phyloP scores from a whole-genome alignment of 495 filamentous ascomycete genomes.

The Penicillium bialowiezense region DNA sequence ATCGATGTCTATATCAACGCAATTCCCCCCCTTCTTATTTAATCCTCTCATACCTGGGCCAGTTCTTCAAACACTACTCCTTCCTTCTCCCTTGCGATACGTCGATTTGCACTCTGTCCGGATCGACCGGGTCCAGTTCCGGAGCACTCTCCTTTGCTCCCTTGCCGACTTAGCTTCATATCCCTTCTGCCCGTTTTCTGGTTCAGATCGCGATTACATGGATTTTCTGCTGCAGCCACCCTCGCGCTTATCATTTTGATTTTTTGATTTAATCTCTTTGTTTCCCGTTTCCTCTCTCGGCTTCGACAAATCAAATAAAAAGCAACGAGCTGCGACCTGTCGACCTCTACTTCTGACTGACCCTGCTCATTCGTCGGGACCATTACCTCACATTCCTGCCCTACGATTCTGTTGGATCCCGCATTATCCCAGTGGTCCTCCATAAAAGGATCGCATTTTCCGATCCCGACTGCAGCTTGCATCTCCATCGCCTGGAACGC shows the following conservation, averaged over 20 bases:
- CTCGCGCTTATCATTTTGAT: conserved; percentile 22
- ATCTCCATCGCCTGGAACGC: conserved; percentile 27
- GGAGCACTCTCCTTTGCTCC: conserved; percentile 40
- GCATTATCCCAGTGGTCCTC: conserved; percentile 35
- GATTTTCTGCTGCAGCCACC: conserved; percentile 28
- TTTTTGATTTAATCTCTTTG: conserved; percentile 3
- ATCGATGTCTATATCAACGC: conserved; percentile 31
- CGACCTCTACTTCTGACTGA: conserved; percentile 16
- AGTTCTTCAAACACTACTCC: conserved; percentile 17
- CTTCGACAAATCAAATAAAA: conserved; percentile 23
- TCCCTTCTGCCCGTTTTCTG: conserved; percentile 31
- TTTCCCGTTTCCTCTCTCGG: conserved; percentile 3
- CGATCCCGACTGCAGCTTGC: conserved; percentile 37
- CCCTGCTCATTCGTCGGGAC: conserved; percentile 22
- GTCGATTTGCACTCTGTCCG: conserved; percentile 26
- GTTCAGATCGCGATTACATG: conserved; percentile 35
- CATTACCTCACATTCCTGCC: conserved; percentile 45
- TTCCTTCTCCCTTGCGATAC: conserved; percentile 41
- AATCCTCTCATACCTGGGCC: conserved; percentile 20
- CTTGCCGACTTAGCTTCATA: conserved; percentile 35
- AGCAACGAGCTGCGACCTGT: conserved; percentile 31
- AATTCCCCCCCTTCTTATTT: conserved; percentile 19
- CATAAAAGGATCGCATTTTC: conserved; percentile 39
- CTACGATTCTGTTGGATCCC: conserved; percentile 35
- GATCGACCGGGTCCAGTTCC: conserved; percentile 41